phyloP scores from a whole-genome alignment of 306 rosid genomes.

The Oemleria cerasiformis region DNA sequence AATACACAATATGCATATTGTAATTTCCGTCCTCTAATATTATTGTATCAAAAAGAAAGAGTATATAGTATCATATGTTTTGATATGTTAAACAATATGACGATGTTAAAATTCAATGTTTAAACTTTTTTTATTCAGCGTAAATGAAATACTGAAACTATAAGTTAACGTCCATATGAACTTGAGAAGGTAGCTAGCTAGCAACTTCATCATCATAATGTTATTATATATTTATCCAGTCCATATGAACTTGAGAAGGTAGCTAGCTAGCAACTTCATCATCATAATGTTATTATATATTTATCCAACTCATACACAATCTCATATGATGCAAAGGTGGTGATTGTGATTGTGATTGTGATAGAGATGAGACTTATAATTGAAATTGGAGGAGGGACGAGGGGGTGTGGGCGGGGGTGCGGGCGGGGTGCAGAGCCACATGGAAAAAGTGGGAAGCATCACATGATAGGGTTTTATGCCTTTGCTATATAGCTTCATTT shows the following conservation, averaged over 20 bases:
- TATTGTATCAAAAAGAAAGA: no score
- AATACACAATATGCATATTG: no score
- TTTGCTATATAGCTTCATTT: constrained; percentile 19
- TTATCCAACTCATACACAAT: constrained; percentile 1
- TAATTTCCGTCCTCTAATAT: no score
- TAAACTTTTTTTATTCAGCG: no score
- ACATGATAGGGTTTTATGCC: constrained; percentile 35
- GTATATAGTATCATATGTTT: no score
- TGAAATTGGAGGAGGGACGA: constrained; percentile 12
- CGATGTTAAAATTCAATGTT: no score
- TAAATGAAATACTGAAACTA: no score
- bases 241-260: neutral
- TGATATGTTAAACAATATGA: no score
- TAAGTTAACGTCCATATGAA: no score
- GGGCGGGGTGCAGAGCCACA: constrained; percentile 53
- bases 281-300: neutral
- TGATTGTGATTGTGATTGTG: constrained; percentile 20
- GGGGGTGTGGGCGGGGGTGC: constrained; percentile 14
- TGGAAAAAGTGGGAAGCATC: constrained; percentile 56
- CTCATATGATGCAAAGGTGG: neutral
- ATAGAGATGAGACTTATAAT: constrained; percentile 22
- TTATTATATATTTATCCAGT: neutral
- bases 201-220: neutral
- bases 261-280: neutral
- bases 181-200: neutral